Conservation (phyloP, 495 filamentous ascomycete species). For the Schizothecium vesticola region DNA sequence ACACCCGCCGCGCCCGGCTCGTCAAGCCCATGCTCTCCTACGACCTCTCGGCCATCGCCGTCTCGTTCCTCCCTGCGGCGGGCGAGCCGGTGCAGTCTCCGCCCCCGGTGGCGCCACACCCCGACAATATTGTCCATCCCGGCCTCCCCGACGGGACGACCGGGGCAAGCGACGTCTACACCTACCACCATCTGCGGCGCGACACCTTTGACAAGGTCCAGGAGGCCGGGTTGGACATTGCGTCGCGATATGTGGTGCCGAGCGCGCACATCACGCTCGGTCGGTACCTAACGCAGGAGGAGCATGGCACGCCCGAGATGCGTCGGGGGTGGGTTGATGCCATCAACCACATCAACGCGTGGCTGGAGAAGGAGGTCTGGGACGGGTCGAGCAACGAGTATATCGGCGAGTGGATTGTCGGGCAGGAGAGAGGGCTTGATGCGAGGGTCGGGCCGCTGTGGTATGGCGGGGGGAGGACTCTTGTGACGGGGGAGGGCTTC, state of each 20-base stretch:
- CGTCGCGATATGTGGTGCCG: conserved; percentile 75
- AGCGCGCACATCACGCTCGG: conserved; percentile 85
- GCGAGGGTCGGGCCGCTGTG: conserved; percentile 65
- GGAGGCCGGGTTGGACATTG: conserved; percentile 55
- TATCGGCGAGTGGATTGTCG: conserved; percentile 63
- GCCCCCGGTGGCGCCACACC: conserved; percentile 24
- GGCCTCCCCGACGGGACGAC: conserved; percentile 10
- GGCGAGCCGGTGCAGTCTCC: conserved; percentile 47
- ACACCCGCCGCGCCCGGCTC: conserved; percentile 59
- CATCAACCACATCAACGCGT: conserved; percentile 72
- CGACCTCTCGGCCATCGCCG: conserved; percentile 75
- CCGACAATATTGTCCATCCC: conserved; percentile 6
- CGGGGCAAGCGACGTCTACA: conserved; percentile 54
- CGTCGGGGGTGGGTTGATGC: conserved; percentile 54
- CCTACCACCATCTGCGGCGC: conserved; percentile 84
- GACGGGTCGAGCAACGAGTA: conserved; percentile 38
- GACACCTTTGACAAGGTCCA: conserved; percentile 62
- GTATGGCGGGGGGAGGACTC: conserved; percentile 73
- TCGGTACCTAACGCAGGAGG: conserved; percentile 60
- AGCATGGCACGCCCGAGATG: conserved; percentile 42
- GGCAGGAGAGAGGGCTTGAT: conserved; percentile 70
- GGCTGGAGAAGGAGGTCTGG: conserved; percentile 65
- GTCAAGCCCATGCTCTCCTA: conserved; percentile 79
- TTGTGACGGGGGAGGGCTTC: conserved; percentile 59
- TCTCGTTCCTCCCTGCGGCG: conserved; percentile 77